Conservation (phyloP, 2,329 filamentous ascomycete species). For the Myriosclerotinia curreyana region DNA sequence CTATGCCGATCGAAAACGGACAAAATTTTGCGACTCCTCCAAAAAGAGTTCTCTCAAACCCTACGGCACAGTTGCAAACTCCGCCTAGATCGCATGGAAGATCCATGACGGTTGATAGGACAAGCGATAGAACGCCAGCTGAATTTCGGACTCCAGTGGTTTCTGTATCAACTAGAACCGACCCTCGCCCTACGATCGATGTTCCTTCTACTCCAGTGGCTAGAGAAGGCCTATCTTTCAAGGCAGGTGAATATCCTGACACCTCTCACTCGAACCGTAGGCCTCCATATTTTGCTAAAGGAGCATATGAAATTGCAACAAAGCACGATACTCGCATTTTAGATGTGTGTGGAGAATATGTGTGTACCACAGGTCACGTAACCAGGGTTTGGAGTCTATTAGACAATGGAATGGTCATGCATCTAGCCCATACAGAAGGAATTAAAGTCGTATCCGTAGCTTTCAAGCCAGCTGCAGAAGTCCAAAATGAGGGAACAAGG, state of each 20-base stretch:
- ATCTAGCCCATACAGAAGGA: conserved; percentile 78
- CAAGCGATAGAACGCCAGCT: conserved; percentile 41
- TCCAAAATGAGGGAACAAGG: conserved; percentile 75
- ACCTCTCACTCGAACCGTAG: conserved; percentile 79
- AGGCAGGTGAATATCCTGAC: conserved; percentile 68
- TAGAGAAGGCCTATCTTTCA: conserved; percentile 28
- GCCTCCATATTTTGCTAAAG: conserved; percentile 70
- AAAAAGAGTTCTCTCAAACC: conserved; percentile 48
- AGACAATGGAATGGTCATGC: conserved; percentile 79
- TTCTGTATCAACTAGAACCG: conserved; percentile 24
- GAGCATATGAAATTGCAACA: conserved; percentile 72
- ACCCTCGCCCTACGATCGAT: conserved; percentile 27
- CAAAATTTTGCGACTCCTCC: conserved; percentile 36
- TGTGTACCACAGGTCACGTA: conserved; percentile 82
- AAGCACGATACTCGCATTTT: conserved; percentile 85
- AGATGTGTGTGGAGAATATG: conserved; percentile 81
- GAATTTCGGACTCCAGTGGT: conserved; percentile 42
- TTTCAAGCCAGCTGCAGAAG: conserved; percentile 78
- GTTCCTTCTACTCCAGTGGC: conserved; percentile 21
- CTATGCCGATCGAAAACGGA: conserved; percentile 13
- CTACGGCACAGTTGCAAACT: conserved; percentile 46
- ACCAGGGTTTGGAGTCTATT: conserved; percentile 85
- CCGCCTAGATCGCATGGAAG: conserved; percentile 46
- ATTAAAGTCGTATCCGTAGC: conserved; percentile 75
- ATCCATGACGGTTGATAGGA: conserved; percentile 51